Conservation (phyloP, 129 eudicot genomes). For the Saposhnikovia divaricata region DNA sequence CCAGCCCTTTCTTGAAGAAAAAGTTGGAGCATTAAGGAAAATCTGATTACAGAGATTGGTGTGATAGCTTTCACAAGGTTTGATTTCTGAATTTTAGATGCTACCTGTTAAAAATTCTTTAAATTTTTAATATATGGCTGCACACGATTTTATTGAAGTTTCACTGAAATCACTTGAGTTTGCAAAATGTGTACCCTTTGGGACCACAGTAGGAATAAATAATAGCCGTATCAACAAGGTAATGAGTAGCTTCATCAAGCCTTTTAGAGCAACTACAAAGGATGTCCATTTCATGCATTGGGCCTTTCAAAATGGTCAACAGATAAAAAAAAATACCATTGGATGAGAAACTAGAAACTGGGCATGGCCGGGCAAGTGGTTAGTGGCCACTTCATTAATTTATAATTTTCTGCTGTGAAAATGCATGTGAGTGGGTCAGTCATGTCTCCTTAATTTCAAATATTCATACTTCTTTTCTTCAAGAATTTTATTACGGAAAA, state of each 20-base stretch:
- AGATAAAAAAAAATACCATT: too few relatives aligned
- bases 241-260: background rate
- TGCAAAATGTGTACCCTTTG: background rate
- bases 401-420: too few relatives aligned
- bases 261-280: too few relatives aligned
- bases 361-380: too few relatives aligned
- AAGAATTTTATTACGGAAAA: too few relatives aligned
- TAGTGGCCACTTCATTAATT: too few relatives aligned
- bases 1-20: background rate
- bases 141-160: background rate
- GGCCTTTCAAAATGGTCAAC: too few relatives aligned
- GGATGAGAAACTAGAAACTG: too few relatives aligned
- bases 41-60: background rate
- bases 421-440: too few relatives aligned
- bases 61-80: constrained; percentile 4
- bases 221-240: background rate
- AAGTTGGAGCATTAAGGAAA: background rate
- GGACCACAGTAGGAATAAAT: constrained; percentile 8
- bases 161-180: background rate
- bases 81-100: background rate
- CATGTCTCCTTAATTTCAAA: too few relatives aligned
- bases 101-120: background rate
- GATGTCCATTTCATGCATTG: too few relatives aligned
- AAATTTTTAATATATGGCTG: background rate
- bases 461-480: too few relatives aligned